A percentile compares a stretch with the other conserved stretches of the same genome.
phyloP scores from a whole-genome alignment of 1,284 basidiomycete species.

The Trametes versicolor region DNA sequence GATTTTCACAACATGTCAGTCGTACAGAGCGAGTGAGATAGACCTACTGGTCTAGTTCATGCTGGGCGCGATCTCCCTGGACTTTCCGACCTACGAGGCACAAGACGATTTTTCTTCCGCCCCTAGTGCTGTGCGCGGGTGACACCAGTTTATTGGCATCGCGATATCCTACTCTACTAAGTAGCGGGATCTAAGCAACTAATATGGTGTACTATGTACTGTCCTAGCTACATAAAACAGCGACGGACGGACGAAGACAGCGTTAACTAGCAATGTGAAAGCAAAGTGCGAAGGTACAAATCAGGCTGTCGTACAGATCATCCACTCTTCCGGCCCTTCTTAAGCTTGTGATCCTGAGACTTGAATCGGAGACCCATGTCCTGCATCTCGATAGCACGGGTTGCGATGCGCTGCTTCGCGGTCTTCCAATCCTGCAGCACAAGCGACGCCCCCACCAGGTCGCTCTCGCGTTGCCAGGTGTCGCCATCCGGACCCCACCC shows the following conservation, averaged over 20 bases:
- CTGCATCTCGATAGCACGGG: conserved; percentile 40
- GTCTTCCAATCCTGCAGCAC: conserved; percentile 47
- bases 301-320: background rate
- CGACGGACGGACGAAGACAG: background rate
- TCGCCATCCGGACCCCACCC: conserved; percentile 58
- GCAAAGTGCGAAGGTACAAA: background rate
- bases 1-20: too few relatives aligned
- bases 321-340: background rate
- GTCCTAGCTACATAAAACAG: background rate
- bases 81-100: too few relatives aligned
- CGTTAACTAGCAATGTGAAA: background rate
- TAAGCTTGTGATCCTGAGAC: background rate
- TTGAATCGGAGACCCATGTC: conserved; percentile 31
- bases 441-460: conserved; percentile 45
- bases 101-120: too few relatives aligned
- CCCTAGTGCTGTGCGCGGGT: background rate
- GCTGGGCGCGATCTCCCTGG: too few relatives aligned
- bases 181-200: background rate
- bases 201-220: conserved; percentile 1
- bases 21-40: too few relatives aligned
- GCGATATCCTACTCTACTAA: background rate
- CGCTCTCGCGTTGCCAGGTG: conserved; percentile 51
- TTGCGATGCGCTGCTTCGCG: conserved; percentile 36
- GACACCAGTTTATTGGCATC: background rate
- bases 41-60: too few relatives aligned